phyloP scores from a whole-genome alignment of 2,329 filamentous ascomycete species.

The Aspergillus aculeatinus region DNA sequence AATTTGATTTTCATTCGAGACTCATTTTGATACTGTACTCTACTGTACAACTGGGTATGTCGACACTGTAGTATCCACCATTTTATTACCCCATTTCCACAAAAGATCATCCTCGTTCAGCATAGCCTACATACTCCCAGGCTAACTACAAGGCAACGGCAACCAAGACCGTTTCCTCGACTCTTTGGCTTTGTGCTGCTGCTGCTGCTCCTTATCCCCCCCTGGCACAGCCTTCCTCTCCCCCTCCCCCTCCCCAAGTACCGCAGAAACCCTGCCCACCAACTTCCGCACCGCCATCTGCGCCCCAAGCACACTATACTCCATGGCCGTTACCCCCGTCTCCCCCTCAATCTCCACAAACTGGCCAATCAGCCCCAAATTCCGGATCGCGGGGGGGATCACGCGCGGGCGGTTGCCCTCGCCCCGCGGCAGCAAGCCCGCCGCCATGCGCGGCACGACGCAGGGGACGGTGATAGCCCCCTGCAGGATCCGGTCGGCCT shows the following conservation, averaged over 20 bases:
- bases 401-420: slow-evolving; percentile 39
- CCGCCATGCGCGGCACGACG: slow-evolving; percentile 43
- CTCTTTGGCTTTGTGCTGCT: not conserved
- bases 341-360: slow-evolving; percentile 23
- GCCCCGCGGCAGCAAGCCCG: slow-evolving; percentile 38
- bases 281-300: slow-evolving; percentile 22
- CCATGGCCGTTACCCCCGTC: slow-evolving; percentile 9
- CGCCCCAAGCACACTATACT: slow-evolving; percentile 23
- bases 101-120: too few species aligned
- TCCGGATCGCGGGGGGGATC: slow-evolving; percentile 22
- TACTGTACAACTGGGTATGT: too few species aligned
- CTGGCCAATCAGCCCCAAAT: slow-evolving; percentile 20
- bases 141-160: not conserved
- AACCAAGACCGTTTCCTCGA: not conserved
- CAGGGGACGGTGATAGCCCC: slow-evolving; percentile 38
- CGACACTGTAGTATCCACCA: too few species aligned
- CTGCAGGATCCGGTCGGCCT: slow-evolving; percentile 27
- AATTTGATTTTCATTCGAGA: not conserved
- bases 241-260: not conserved
- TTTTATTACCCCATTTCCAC: too few species aligned
- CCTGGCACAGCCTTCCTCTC: too few species aligned
- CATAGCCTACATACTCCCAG: not conserved
- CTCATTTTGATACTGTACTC: not conserved
- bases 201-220: too few species aligned
- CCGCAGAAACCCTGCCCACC: slow-evolving; percentile 12